Base-by-base conservation (phyloP, 169 alveolate species). In the Plasmodium adleri region DNA sequence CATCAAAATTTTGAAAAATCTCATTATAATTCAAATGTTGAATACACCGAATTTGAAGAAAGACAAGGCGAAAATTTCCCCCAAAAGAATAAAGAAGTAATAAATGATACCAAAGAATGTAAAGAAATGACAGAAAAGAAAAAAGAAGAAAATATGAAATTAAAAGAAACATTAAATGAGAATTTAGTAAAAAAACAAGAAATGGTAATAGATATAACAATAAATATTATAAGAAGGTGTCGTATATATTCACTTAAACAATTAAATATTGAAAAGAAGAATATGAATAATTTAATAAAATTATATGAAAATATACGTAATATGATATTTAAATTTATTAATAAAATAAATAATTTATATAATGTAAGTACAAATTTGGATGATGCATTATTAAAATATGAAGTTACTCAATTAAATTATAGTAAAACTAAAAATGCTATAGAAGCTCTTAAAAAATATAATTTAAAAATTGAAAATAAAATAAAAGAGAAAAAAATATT, bases 391-490 rank as follows among this genome's bases (percentile, higher is more conserved):
- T 32, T 78, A 32, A 78, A 78, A 28, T 66, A 78, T 66, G 89
- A 78, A 32, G 20, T 78, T 1, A 66, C 45, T 0, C 89, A 78
- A n/a, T 26, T 78, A 17, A 78, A 59, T 17, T 52, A 70, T 28
- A 67, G 89, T 52, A 78, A 70, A 59, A 78, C 89, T n/a, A 64
- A 78, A n/a, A 78, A 78, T 15, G 89, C 89, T n/a, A 78, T 78
- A 10, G 89, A 78, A 15, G 56, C 89, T 2, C 47, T 78, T 7
- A 52, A 66, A 52, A 78, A 78, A 7, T 78, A 78, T 52, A 78
- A 78, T 52, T 22, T 24, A 1, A 78, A 78, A 66, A 49, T 78
- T 52, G 71, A 64, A 9, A 78, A 9, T 3, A 78, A 78, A 32
- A 28, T 78, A 15, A 54, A 66, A 12, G 89, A 78, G 28, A 78